phyloP scores from a whole-genome alignment of 164 flowering plant species.

The Macadamia tetraphylla region DNA sequence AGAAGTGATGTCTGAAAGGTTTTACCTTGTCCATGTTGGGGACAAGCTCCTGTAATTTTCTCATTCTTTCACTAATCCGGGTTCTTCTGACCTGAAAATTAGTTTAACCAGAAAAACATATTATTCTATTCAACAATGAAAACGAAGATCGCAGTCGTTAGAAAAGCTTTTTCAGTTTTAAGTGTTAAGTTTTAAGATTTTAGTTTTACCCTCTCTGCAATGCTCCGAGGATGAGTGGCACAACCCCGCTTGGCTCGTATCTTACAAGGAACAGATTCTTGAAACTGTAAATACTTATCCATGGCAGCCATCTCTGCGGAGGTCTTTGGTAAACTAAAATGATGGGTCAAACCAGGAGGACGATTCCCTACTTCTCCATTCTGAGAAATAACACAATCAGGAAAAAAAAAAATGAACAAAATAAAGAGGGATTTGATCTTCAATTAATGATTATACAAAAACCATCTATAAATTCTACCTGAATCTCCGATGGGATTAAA shows the following conservation, averaged over 20 bases:
- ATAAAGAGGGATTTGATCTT: not conserved
- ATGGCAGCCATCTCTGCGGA: slow-evolving; percentile 52
- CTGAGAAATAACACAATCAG: slow-evolving; percentile 25
- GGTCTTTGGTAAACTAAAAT: slow-evolving; percentile 69
- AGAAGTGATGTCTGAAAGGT: not conserved
- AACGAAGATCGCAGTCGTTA: not conserved
- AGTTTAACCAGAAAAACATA: not conserved
- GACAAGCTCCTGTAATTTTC: slow-evolving; percentile 92
- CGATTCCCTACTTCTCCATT: slow-evolving; percentile 31
- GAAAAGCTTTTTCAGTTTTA: not conserved
- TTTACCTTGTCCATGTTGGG: slow-evolving; percentile 97
- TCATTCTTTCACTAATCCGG: slow-evolving; percentile 85
- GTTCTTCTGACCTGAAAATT: slow-evolving; percentile 78
- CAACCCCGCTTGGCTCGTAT: slow-evolving; percentile 86
- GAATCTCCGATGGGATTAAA: slow-evolving; percentile 32
- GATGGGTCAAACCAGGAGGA: slow-evolving; percentile 51
- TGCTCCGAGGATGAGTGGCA: slow-evolving; percentile 93
- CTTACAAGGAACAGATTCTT: slow-evolving; percentile 72
- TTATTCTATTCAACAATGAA: no score
- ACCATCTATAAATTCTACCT: slow-evolving; percentile 26
- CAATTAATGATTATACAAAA: not conserved
- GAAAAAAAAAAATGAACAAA: not conserved
- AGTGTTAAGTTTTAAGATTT: not conserved
- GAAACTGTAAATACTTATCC: slow-evolving; percentile 54
- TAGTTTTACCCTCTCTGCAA: slow-evolving; percentile 89